These are phyloP conservation scores for Aaosphaeria arxii DNA, from an alignment of 2,329 filamentous ascomycete species.

Conservation along the genomic window DNA sequence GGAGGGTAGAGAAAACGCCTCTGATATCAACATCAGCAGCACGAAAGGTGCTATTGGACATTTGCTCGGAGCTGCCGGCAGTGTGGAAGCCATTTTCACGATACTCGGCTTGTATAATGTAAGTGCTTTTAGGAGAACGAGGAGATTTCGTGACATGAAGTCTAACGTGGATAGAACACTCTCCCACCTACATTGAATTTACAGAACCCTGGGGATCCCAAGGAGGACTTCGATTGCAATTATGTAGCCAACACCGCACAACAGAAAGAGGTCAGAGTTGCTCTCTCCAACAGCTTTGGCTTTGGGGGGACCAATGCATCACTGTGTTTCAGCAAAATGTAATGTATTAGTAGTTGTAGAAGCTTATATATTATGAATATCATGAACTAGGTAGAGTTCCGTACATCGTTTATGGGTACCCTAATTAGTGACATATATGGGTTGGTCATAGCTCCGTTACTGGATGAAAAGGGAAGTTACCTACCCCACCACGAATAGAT, in stretches of 20 bases:
- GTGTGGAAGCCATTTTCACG: constrained; percentile 84
- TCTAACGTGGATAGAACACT: constrained; percentile 55
- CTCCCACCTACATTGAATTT: constrained; percentile 89
- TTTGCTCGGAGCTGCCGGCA: constrained; percentile 85
- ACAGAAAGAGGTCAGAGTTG: constrained; percentile 66
- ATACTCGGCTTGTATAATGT: constrained; percentile 78
- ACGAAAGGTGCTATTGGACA: constrained; percentile 94
- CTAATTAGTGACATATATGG: not conserved
- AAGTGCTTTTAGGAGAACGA: constrained; percentile 28
- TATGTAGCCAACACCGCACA: constrained; percentile 75
- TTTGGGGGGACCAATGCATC: constrained; percentile 96
- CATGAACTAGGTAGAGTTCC: not conserved
- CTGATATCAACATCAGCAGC: constrained; percentile 78
- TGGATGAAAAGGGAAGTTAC: too few relatives aligned
- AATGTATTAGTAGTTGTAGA: not conserved
- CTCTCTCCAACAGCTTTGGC: constrained; percentile 92
- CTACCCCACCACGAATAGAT: too few relatives aligned
- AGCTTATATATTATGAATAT: not conserved
- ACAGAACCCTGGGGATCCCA: constrained; percentile 56
- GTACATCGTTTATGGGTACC: not conserved
- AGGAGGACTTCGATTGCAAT: constrained; percentile 72
- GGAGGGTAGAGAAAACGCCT: constrained; percentile 60
- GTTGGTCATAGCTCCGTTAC: too few relatives aligned
- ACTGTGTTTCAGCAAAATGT: constrained; percentile 66
- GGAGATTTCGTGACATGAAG: not conserved